Evolutionary conservation across 2,329 filamentous ascomycete genomes (phyloP), one percentile per base, ranked within the genome.

Genomic region (Fusarium luffae): DNA sequence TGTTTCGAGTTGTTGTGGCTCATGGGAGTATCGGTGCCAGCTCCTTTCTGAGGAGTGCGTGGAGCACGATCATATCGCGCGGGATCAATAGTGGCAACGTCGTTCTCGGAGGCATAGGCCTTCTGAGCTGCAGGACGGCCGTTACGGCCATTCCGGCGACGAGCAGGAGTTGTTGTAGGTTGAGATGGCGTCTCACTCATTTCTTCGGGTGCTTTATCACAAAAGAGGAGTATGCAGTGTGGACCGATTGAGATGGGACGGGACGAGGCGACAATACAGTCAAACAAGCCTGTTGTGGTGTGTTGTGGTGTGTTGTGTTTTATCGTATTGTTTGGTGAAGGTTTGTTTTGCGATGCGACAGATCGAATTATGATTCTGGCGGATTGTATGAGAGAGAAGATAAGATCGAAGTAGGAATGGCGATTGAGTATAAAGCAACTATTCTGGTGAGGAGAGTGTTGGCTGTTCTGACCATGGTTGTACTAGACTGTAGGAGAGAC

Each of bases 51-150:
- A 4, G 86, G 86, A 4, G 86, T 88, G 76, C 82, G 74, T 67
- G 82, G 75, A 71, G 79, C 70, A 74, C 76, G 54, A 70, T 73
- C 63, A 73, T 79, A 68, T 77, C 79, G 68, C 67, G 77, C 46
- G 75, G 78, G 70, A 32, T 77, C 74, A 59, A 78, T 62, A 42
- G 65, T 71, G 44, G 70, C 70, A 37, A 72, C 78, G 71, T 89
- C 87, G 71, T 85, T 88, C 76, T 89, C 87, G 5, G 87, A 89
- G 25, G 85, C 86, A 72, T 89, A 88, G n/a, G 82, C 83, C 77
- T 86, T 88, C 63, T 84, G 84, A 13, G 79, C 79, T 18, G 82
- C 78, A 70, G 68, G 73, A 76, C 69, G 82, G 76, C 69, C 82
- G 77, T 75, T 79, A 71, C 75, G 83, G 79, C 71, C 82, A 75